phyloP scores from a whole-genome alignment of 768 basidiomycete genomes.

The Leucocoprinus leucothites region DNA sequence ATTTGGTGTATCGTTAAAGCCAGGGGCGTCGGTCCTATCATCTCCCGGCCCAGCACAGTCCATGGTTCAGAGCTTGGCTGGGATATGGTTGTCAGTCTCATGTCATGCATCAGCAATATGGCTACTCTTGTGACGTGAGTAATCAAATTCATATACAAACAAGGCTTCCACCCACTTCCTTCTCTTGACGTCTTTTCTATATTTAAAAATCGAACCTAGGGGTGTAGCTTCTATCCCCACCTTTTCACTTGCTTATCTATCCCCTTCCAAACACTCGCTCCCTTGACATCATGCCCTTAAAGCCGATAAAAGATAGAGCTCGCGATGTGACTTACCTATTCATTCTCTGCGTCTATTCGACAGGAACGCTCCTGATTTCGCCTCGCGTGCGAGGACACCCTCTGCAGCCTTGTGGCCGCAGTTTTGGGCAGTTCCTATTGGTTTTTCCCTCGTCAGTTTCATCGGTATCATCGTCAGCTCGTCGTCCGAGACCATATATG shows the following conservation, averaged over 20 bases:
- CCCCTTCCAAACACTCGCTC: background rate
- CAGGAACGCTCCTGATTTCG: conserved; percentile 76
- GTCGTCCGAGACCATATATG: conserved; percentile 71
- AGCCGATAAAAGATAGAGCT: background rate
- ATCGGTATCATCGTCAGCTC: conserved; percentile 82
- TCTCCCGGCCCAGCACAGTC: conserved; percentile 59
- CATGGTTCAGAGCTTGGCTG: conserved; percentile 70
- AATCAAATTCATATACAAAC: background rate
- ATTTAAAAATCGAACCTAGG: background rate
- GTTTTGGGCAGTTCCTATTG: conserved; percentile 66
- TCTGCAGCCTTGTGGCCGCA: conserved; percentile 63
- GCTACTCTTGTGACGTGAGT: conserved; percentile 67
- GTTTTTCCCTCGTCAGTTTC: conserved; percentile 73
- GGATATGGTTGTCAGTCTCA: conserved; percentile 70
- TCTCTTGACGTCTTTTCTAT: background rate
- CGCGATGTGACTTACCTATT: conserved; percentile 13
- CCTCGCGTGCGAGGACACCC: conserved; percentile 56
- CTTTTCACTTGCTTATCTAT: conserved; percentile 9
- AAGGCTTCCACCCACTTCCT: no score
- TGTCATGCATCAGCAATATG: conserved; percentile 81
- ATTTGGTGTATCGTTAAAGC: conserved; percentile 78
- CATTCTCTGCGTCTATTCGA: background rate
- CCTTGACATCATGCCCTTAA: conserved; percentile 7
- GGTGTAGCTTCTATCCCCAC: background rate
- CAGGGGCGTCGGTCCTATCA: conserved; percentile 72